Base-by-base conservation (phyloP, 2,329 filamentous ascomycete genomes). In the Metarhizium anisopliae region DNA sequence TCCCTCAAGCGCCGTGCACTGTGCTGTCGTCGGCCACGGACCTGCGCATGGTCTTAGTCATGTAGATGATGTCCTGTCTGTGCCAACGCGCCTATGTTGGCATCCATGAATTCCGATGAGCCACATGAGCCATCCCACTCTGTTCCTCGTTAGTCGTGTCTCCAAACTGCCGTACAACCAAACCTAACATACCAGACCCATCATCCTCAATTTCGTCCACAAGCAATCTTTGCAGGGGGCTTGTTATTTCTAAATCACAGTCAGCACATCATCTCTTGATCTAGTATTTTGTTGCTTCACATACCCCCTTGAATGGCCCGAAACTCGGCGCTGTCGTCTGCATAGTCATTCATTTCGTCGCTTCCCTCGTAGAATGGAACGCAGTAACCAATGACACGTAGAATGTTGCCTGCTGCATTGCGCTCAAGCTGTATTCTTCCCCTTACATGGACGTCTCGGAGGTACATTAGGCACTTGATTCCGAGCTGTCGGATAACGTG, bases 121-220 rank as follows among this genome's bases (percentile, higher is more conserved):
- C 67, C 77, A 61, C 72, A 73, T 49, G 76, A 82, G 61, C 75
- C 75, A 60, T 80, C 78, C 80, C 80, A 83, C 57, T 81, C 79
- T 80, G 57, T 29, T 54, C 50, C 55, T 14, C 30, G 29, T 61
- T 53, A 55, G 61, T 65, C 58, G 66, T 59, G 59, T 59, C 54
- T 25, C 29, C 20, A 16, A 20, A 52, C 20, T 42, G 38, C 11
- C 47, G 32, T 40, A 25, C 4, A 16, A 16, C 38, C 20, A n/a
- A 38, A 14, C 11, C 32, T n/a, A 29, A 49, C 43, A 50, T 79
- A 82, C 81, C 80, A 61, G 80, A 82, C 61, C 71, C 79, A 54
- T 83, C 81, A 53, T 83, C 80, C 58, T 83, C 81, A 55, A 80
- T 64, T 57, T 82, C 78, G 51, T 83, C 80, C 16, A 82, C 74